Conservation (phyloP, 2,329 filamentous ascomycete genomes). For the Venturia aucupariae region DNA sequence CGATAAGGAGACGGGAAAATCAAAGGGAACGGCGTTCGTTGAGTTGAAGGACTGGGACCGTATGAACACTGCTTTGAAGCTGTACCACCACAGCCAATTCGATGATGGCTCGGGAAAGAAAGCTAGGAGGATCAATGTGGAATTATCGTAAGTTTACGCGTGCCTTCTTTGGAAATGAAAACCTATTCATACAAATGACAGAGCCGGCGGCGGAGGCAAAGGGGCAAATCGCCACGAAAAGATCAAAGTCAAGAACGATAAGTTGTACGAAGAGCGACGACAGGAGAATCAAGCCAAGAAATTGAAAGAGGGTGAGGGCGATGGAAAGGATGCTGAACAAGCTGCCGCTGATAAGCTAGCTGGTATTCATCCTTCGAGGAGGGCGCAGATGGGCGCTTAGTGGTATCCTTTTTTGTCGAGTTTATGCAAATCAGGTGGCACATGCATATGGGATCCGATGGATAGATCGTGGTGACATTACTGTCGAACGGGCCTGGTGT, state of each 20-base stretch:
- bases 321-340: not conserved
- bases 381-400: slow-evolving; percentile 1
- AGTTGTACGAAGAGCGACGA: slow-evolving; percentile 59
- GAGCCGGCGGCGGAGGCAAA: slow-evolving; percentile 75
- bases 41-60: slow-evolving; percentile 80
- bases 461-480: no score
- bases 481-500: no score
- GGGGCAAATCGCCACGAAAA: slow-evolving; percentile 62
- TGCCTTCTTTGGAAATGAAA: not conserved
- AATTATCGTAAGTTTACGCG: slow-evolving; percentile 60
- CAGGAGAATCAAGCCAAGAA: slow-evolving; percentile 24
- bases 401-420: no score
- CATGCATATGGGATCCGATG: no score
- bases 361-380: slow-evolving; percentile 7
- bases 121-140: slow-evolving; percentile 78
- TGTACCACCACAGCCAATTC: slow-evolving; percentile 81
- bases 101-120: slow-evolving; percentile 46
- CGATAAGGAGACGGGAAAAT: slow-evolving; percentile 54
- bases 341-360: not conserved
- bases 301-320: not conserved
- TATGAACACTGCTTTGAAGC: slow-evolving; percentile 87
- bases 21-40: slow-evolving; percentile 74
- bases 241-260: slow-evolving; percentile 77
- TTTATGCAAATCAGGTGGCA: no score
- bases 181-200: slow-evolving; percentile 27